Evolutionary conservation across 495 filamentous ascomycete genomes (phyloP).

Genomic region (Aspergillus diversus): DNA sequence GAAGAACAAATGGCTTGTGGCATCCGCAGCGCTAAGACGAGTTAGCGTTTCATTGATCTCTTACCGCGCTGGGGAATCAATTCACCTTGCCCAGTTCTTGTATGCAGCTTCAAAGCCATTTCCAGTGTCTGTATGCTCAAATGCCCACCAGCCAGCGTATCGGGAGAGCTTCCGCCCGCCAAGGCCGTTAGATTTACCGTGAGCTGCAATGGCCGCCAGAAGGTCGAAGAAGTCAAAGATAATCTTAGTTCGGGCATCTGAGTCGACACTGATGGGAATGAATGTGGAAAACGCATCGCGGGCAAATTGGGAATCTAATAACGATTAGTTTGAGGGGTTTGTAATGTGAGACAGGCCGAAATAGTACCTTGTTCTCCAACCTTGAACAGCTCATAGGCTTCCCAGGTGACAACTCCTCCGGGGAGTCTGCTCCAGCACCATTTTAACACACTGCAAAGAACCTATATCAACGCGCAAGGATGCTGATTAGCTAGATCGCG

Average conservation of each 20-base stretch:
- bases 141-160: slow-evolving; percentile 98
- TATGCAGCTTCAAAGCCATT: slow-evolving; percentile 98
- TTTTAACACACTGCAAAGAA: slow-evolving; percentile 91
- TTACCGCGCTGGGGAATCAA: slow-evolving; percentile 1
- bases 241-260: slow-evolving; percentile 80
- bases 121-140: slow-evolving; percentile 81
- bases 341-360: background rate
- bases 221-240: slow-evolving; percentile 98
- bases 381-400: slow-evolving; percentile 93
- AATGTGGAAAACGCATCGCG: slow-evolving; percentile 94
- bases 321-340: slow-evolving; percentile 8
- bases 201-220: slow-evolving; percentile 76
- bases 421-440: slow-evolving; percentile 97
- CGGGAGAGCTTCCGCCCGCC: slow-evolving; percentile 92
- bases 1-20: slow-evolving; percentile 95
- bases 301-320: slow-evolving; percentile 84
- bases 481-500: background rate
- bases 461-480: slow-evolving; percentile 51
- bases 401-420: slow-evolving; percentile 94
- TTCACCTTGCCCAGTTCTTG: slow-evolving; percentile 74
- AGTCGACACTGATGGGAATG: slow-evolving; percentile 92
- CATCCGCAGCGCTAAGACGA: slow-evolving; percentile 78
- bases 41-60: slow-evolving; percentile 26
- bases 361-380: slow-evolving; percentile 85
- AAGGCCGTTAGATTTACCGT: slow-evolving; percentile 91